phyloP scores from a whole-genome alignment of 176 grass and related monocot genomes.

The Leersia perrieri region DNA sequence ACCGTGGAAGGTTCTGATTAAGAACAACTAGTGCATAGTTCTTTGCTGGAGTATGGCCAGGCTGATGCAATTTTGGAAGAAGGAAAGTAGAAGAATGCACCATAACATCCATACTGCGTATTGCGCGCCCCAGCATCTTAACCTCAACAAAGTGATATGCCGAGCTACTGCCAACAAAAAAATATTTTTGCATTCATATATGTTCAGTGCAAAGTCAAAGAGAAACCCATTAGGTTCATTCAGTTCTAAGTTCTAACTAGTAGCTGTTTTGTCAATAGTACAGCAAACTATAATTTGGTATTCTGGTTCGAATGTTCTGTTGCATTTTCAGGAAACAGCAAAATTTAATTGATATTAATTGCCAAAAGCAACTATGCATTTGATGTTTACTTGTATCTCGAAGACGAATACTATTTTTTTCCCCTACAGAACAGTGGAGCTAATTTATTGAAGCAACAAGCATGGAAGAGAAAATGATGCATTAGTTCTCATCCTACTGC shows the following conservation, averaged over 20 bases:
- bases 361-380: neutral
- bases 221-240: neutral
- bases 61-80: conserved; percentile 40
- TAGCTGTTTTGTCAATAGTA: neutral
- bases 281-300: neutral
- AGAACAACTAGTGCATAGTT: conserved; percentile 67
- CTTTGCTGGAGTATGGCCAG: conserved; percentile 35
- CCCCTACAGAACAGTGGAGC: neutral
- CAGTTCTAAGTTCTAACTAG: neutral
- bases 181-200: conserved; percentile 11
- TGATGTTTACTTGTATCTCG: neutral
- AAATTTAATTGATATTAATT: neutral
- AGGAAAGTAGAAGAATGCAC: conserved; percentile 64
- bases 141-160: neutral
- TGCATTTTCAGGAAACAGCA: neutral
- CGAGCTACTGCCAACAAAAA: neutral
- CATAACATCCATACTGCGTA: conserved; percentile 55
- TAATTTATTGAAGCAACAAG: neutral
- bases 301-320: neutral
- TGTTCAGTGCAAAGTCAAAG: neutral
- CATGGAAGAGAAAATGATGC: neutral
- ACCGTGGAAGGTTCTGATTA: conserved; percentile 69
- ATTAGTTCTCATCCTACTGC: neutral
- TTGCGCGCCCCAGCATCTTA: conserved; percentile 39
- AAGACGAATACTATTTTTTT: neutral